These are phyloP conservation scores for Tolypocladium sp. DNA, from an alignment of 2,329 filamentous ascomycete species.

Conservation along the genomic window DNA sequence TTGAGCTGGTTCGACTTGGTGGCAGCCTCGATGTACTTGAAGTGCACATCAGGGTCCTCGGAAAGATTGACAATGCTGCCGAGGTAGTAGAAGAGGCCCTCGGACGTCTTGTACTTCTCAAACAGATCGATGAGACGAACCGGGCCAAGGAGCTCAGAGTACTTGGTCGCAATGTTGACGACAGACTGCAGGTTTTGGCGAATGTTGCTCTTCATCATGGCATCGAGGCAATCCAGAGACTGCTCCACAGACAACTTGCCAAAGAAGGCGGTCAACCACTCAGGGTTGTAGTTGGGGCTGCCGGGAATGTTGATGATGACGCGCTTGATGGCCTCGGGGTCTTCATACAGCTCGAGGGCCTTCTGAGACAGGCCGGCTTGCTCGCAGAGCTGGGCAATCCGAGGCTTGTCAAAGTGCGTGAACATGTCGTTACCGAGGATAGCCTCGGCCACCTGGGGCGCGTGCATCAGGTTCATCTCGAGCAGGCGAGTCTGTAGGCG, in stretches of 20 bases:
- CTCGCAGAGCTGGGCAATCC: constrained; percentile 86
- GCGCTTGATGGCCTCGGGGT: constrained; percentile 82
- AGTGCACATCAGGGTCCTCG: constrained; percentile 90
- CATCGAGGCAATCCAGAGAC: constrained; percentile 85
- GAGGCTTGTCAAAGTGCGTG: constrained; percentile 85
- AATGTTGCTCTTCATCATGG: constrained; percentile 95
- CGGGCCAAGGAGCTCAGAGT: constrained; percentile 89
- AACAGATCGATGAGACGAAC: constrained; percentile 83
- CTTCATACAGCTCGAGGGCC: constrained; percentile 91
- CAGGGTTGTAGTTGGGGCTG: constrained; percentile 76
- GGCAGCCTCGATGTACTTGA: constrained; percentile 98
- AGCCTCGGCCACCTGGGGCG: constrained; percentile 93
- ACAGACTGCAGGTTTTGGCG: constrained; percentile 93
- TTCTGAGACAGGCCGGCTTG: constrained; percentile 79
- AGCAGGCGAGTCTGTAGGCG: constrained; percentile 88
- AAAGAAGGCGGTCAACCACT: constrained; percentile 90
- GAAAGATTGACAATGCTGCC: constrained; percentile 96
- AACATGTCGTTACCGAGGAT: constrained; percentile 99
- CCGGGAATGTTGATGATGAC: constrained; percentile 74
- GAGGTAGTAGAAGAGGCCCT: constrained; percentile 96
- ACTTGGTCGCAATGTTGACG: constrained; percentile 94
- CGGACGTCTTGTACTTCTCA: constrained; percentile 94
- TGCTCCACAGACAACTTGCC: constrained; percentile 92
- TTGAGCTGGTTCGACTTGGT: constrained; percentile 89
- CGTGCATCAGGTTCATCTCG: constrained; percentile 97